Percentiles rank a stretch among this genome's conserved stretches.
These are phyloP conservation scores for Suillus brevipes DNA, from an alignment of 768 basidiomycete genomes.

Conservation along the genomic window DNA sequence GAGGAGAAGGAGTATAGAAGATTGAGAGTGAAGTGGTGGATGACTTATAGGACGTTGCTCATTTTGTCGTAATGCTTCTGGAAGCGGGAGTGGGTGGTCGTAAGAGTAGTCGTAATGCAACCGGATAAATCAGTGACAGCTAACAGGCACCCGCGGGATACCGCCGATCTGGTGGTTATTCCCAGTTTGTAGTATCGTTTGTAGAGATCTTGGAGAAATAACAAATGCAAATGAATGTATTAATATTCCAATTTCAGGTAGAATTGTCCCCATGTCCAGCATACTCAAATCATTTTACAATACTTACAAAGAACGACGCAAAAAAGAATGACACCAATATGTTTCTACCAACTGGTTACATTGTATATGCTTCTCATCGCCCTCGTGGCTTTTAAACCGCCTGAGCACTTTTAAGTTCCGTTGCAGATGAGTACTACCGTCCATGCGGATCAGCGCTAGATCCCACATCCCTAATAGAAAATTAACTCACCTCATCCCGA, in stretches of 20 bases:
- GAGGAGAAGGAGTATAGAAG: too few relatives aligned
- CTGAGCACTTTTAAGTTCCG: conserved; percentile 4
- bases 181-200: too few relatives aligned
- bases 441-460: conserved; percentile 2
- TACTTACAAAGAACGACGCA: conserved; percentile 8
- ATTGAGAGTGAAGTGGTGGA: too few relatives aligned
- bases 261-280: too few relatives aligned
- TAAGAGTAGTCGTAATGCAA: background rate
- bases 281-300: conserved; percentile 1
- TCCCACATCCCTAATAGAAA: background rate
- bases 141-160: conserved; percentile 2
- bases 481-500: conserved; percentile 37
- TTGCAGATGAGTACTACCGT: conserved; percentile 4
- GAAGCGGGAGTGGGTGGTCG: background rate
- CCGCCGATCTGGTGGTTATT: too few relatives aligned
- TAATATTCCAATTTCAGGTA: too few relatives aligned
- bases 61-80: background rate
- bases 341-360: conserved; percentile 7
- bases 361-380: background rate
- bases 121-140: background rate
- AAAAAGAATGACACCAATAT: conserved; percentile 9
- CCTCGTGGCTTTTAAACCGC: conserved; percentile 4
- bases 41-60: background rate
- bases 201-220: too few relatives aligned
- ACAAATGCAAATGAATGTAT: too few relatives aligned